Percentiles rank a stretch among this genome's conserved stretches.
Evolutionary conservation across 2,329 filamentous ascomycete species (phyloP).

Genomic region (Cercospora canescens): DNA sequence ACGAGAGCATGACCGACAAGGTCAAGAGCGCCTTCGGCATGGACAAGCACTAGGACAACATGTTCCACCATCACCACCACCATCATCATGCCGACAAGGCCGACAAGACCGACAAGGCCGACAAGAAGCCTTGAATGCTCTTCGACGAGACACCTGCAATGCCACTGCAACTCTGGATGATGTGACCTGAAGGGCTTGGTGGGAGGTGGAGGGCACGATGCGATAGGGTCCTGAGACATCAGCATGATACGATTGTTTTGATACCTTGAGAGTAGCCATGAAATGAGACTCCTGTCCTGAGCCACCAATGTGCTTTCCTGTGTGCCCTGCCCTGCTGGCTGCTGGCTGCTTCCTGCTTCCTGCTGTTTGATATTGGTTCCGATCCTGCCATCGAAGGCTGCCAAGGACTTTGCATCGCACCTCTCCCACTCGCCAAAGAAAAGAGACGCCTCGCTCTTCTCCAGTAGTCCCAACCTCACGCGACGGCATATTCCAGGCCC

Average conservation of each 20-base stretch:
- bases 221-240: neutral
- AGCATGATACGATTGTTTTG: neutral
- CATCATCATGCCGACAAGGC: neutral
- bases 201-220: neutral
- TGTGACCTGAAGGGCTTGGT: neutral
- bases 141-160: neutral
- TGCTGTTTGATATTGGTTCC: neutral
- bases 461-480: too few relatives aligned
- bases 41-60: conserved; percentile 31
- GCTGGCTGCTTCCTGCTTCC: neutral
- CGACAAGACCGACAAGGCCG: neutral
- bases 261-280: neutral
- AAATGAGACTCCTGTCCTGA: neutral
- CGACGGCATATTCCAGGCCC: too few relatives aligned
- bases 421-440: too few relatives aligned
- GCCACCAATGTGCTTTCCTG: neutral
- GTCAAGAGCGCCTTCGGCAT: conserved; percentile 50
- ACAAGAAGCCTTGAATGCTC: neutral
- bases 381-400: too few relatives aligned
- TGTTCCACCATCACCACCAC: neutral
- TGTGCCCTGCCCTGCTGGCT: neutral
- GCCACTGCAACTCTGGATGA: neutral
- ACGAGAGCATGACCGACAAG: conserved; percentile 34
- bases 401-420: too few relatives aligned
- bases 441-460: too few relatives aligned